Conservation (phyloP, 306 rosid species). For the Cajanus cajan region DNA sequence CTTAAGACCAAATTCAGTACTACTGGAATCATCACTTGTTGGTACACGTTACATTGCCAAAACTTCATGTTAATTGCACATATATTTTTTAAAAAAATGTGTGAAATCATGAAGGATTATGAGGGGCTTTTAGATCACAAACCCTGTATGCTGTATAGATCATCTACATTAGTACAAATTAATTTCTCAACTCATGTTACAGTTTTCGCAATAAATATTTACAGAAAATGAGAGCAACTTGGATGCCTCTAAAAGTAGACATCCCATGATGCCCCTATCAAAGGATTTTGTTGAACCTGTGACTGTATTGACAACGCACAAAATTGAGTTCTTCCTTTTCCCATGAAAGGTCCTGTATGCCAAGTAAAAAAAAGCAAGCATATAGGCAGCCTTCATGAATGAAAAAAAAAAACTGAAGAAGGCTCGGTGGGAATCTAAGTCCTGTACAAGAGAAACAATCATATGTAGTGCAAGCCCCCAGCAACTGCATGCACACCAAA, state of each 20-base stretch:
- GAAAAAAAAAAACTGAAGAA: slow-evolving; percentile 40
- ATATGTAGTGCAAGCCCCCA: slow-evolving; percentile 40
- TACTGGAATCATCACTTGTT: too few relatives aligned
- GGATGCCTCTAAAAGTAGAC: slow-evolving; percentile 72
- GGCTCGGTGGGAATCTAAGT: slow-evolving; percentile 55
- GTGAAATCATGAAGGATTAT: background rate
- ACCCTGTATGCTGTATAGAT: slow-evolving; percentile 16
- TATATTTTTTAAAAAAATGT: background rate
- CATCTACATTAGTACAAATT: slow-evolving; percentile 12
- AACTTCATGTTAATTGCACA: background rate
- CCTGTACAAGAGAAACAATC: slow-evolving; percentile 70
- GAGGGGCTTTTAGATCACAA: slow-evolving; percentile 1
- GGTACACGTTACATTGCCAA: too few relatives aligned
- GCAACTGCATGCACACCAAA: slow-evolving; percentile 46
- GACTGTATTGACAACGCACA: slow-evolving; percentile 40
- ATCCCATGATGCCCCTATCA: slow-evolving; percentile 38
- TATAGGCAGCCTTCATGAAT: slow-evolving; percentile 56
- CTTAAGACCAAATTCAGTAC: too few relatives aligned
- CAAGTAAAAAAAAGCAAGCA: slow-evolving; percentile 42
- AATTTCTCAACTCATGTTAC: slow-evolving; percentile 57
- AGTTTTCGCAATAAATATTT: slow-evolving; percentile 54
- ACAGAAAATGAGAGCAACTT: slow-evolving; percentile 47
- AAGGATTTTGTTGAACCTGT: slow-evolving; percentile 38
- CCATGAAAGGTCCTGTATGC: slow-evolving; percentile 47
- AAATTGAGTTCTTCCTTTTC: slow-evolving; percentile 37